These are phyloP conservation scores for Candida ascalaphidarum DNA, from an alignment of 805 yeast genomes.

Conservation along the genomic window DNA sequence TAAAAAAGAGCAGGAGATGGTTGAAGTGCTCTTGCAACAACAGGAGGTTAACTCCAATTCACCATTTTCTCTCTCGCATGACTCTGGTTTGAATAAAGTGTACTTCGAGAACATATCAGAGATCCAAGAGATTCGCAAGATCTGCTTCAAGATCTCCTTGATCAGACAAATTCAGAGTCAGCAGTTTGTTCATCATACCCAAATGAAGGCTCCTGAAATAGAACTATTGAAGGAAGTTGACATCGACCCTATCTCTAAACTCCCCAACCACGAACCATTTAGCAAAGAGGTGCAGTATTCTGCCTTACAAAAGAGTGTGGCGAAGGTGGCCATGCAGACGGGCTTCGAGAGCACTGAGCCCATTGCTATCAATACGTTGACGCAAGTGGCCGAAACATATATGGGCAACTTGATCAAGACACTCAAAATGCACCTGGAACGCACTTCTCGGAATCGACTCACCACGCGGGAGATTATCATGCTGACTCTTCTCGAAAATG, in stretches of 20 bases:
- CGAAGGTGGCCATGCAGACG: slow-evolving; percentile 79
- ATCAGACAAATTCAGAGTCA: slow-evolving; percentile 88
- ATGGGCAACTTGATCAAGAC: slow-evolving; percentile 66
- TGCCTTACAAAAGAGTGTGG: slow-evolving; percentile 58
- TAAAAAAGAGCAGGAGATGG: slow-evolving; percentile 24
- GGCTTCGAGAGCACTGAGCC: slow-evolving; percentile 86
- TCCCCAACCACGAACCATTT: slow-evolving; percentile 58
- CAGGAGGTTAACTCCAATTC: slow-evolving; percentile 16
- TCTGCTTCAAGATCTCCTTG: slow-evolving; percentile 81
- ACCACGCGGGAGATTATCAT: slow-evolving; percentile 39
- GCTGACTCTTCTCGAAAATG: slow-evolving; percentile 73
- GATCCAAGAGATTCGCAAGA: slow-evolving; percentile 81
- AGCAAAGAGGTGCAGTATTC: slow-evolving; percentile 55
- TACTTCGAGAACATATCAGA: slow-evolving; percentile 60
- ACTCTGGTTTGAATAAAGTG: slow-evolving; percentile 52
- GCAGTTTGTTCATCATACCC: slow-evolving; percentile 65
- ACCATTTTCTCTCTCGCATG: slow-evolving; percentile 22
- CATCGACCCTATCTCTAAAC: slow-evolving; percentile 73
- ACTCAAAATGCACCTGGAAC: slow-evolving; percentile 63
- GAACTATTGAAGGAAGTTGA: slow-evolving; percentile 58
- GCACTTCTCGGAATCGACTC: slow-evolving; percentile 39
- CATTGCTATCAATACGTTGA: slow-evolving; percentile 65
- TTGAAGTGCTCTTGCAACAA: slow-evolving; percentile 22
- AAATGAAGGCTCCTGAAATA: slow-evolving; percentile 60
- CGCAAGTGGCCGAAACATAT: slow-evolving; percentile 79